phyloP scores from a whole-genome alignment of 768 basidiomycete genomes.

The Boletus fagicola region DNA sequence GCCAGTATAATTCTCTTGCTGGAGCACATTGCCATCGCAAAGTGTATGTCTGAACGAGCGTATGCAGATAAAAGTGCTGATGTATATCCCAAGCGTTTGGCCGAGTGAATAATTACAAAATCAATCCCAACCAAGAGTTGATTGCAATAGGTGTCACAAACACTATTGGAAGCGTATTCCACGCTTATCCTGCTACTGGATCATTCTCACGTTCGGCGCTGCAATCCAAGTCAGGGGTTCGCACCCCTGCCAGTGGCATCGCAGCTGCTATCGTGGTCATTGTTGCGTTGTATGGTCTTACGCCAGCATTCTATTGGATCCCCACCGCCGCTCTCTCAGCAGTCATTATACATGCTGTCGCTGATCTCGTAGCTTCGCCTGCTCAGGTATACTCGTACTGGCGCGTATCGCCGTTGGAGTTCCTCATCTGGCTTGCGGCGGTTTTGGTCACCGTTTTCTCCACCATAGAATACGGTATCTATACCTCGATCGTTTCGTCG shows the following conservation, averaged over 20 bases:
- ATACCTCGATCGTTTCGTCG: conserved; percentile 80
- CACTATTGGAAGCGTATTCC: conserved; percentile 84
- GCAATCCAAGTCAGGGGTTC: conserved; percentile 95
- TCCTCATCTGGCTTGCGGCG: conserved; percentile 82
- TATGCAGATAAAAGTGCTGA: conserved; percentile 10
- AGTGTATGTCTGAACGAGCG: conserved; percentile 52
- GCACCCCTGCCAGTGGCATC: conserved; percentile 89
- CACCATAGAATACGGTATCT: conserved; percentile 92
- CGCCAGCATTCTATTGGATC: conserved; percentile 90
- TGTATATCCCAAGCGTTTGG: conserved; percentile 71
- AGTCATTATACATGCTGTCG: conserved; percentile 92
- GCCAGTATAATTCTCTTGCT: conserved; percentile 87
- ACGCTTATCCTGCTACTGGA: conserved; percentile 94
- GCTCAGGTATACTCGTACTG: conserved; percentile 83
- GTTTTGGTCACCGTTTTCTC: conserved; percentile 90
- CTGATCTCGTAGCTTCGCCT: conserved; percentile 84
- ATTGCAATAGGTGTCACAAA: conserved; percentile 98
- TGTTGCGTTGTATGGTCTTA: conserved; percentile 92
- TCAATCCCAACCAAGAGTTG: conserved; percentile 90
- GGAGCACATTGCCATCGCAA: conserved; percentile 97
- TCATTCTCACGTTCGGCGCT: conserved; percentile 98
- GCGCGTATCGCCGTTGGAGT: conserved; percentile 92
- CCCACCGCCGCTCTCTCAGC: conserved; percentile 82
- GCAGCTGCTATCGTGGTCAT: conserved; percentile 85
- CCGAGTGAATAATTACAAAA: conserved; percentile 91